phyloP scores from a whole-genome alignment of 1,284 basidiomycete species.

The Sporisorium sorghi region DNA sequence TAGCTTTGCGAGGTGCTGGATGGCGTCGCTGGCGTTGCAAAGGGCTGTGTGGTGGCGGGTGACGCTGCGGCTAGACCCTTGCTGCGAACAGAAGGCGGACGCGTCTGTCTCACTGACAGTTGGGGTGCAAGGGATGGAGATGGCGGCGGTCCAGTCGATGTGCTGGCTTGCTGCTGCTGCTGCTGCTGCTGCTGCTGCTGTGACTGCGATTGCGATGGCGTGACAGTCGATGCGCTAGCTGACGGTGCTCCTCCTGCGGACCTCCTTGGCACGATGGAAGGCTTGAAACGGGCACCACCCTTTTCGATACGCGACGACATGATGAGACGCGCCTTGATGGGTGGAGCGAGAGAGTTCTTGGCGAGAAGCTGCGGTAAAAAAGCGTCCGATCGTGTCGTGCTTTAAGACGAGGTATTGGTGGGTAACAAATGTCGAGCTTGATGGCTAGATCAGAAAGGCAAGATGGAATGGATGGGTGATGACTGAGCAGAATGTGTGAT shows the following conservation, averaged over 20 bases:
- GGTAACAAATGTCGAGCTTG: background rate
- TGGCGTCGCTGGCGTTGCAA: background rate
- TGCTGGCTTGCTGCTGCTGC: background rate
- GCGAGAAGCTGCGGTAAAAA: background rate
- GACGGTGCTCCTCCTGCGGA: constrained; percentile 17
- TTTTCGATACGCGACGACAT: constrained; percentile 59
- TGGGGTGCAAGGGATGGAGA: constrained; percentile 26
- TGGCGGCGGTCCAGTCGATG: constrained; percentile 16
- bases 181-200: constrained; percentile 16
- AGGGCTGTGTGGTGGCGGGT: background rate
- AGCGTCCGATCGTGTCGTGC: background rate
- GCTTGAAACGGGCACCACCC: constrained; percentile 53
- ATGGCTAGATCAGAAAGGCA: background rate
- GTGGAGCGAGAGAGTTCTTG: background rate
- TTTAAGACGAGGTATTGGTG: background rate
- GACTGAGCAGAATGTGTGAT: constrained; percentile 19
- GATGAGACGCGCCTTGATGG: background rate
- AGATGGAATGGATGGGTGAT: constrained; percentile 17
- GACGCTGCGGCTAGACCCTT: constrained; percentile 11
- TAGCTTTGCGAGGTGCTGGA: constrained; percentile 36
- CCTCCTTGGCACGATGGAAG: constrained; percentile 47
- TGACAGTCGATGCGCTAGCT: background rate
- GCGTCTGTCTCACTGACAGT: constrained; percentile 12
- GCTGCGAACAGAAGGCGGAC: constrained; percentile 27
- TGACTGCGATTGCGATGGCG: constrained; percentile 9